phyloP scores from a whole-genome alignment of 176 grass and related monocot genomes.

The Oryza meyeriana region DNA sequence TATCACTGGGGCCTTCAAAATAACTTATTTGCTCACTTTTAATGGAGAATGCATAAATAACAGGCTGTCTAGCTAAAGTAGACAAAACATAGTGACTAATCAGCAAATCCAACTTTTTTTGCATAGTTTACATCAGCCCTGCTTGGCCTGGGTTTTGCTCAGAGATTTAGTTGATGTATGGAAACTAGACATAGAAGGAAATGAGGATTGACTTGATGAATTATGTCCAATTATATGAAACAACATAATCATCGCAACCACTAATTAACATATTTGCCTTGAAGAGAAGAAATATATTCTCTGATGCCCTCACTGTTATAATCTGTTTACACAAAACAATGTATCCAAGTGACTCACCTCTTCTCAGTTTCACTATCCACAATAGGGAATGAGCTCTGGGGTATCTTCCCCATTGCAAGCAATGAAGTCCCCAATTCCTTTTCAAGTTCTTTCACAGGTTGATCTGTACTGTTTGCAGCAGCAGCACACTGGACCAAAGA shows the following conservation, averaged over 20 bases:
- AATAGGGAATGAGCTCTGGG: constrained; percentile 49
- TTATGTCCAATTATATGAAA: background rate
- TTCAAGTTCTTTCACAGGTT: constrained; percentile 5
- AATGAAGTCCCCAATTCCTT: constrained; percentile 16
- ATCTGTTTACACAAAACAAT: constrained; percentile 1
- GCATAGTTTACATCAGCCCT: background rate
- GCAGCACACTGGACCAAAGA: constrained; percentile 9
- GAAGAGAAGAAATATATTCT: background rate
- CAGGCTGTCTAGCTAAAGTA: background rate
- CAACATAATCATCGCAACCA: background rate
- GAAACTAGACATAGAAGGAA: background rate
- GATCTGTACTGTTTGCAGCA: constrained; percentile 17
- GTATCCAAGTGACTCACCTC: constrained; percentile 29
- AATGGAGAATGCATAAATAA: background rate
- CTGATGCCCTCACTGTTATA: background rate
- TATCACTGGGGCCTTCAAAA: background rate
- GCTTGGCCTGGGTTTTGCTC: background rate
- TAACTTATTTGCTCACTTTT: background rate
- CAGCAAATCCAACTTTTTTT: background rate
- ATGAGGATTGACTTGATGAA: background rate
- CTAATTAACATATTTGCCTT: background rate
- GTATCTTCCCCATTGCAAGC: background rate
- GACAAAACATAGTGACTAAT: background rate
- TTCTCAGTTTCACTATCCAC: constrained; percentile 46
- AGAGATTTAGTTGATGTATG: background rate